Conservation (phyloP, 2,329 filamentous ascomycete genomes). For the Diaporthe sp. region DNA sequence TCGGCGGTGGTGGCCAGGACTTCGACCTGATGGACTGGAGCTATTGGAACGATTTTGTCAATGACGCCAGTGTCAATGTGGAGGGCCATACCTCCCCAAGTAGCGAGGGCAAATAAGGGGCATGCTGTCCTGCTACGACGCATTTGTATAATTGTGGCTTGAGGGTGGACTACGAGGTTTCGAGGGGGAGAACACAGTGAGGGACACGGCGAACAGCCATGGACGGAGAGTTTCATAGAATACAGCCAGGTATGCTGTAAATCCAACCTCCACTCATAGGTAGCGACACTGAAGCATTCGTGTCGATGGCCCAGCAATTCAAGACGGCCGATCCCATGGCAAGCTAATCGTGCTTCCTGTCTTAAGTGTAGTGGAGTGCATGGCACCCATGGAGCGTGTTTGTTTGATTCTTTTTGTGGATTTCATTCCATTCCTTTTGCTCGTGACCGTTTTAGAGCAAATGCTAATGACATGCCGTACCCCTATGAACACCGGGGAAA, state of each 20-base stretch:
- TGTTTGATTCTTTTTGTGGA: slow-evolving; percentile 49
- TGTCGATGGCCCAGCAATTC: neutral
- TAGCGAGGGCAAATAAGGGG: slow-evolving; percentile 29
- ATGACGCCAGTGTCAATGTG: slow-evolving; percentile 50
- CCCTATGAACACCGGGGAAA: slow-evolving; percentile 74
- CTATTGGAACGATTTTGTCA: slow-evolving; percentile 61
- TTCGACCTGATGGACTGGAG: slow-evolving; percentile 53
- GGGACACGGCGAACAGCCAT: neutral
- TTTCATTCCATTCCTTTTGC: slow-evolving; percentile 58
- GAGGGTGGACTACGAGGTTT: neutral
- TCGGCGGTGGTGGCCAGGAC: slow-evolving; percentile 46
- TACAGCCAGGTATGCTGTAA: neutral
- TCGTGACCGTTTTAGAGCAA: slow-evolving; percentile 60
- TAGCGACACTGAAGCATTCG: neutral
- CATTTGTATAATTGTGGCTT: neutral
- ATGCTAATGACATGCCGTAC: slow-evolving; percentile 73
- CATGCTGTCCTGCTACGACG: neutral
- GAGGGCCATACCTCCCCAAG: slow-evolving; percentile 35
- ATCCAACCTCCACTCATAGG: neutral
- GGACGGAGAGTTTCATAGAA: neutral
- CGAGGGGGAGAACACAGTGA: too few species aligned
- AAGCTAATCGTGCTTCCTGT: neutral
- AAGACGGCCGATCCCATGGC: neutral
- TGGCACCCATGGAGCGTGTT: neutral
- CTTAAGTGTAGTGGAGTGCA: neutral